Percentiles rank a stretch among this genome's conserved stretches.
Conservation (phyloP, 108 stramenopile species). For the Chaetoceros muelleri region DNA sequence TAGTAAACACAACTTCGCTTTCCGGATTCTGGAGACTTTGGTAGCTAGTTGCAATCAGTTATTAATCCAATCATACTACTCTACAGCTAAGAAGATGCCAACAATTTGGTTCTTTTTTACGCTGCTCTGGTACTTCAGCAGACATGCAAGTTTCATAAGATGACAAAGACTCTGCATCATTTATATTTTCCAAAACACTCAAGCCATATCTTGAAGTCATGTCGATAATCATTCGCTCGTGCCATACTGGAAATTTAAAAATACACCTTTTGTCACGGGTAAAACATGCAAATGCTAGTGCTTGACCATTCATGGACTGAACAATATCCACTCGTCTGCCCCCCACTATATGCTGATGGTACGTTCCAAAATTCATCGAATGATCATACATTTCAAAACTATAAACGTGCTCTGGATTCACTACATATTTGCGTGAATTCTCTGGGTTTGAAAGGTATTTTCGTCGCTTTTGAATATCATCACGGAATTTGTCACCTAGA, state of each 20-base stretch:
- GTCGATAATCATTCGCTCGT: constrained; percentile 5
- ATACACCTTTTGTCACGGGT: background rate
- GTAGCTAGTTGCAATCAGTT: too few species aligned
- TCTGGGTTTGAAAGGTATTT: constrained; percentile 14
- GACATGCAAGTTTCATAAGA: background rate
- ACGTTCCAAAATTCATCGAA: constrained; percentile 13
- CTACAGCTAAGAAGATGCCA: too few species aligned
- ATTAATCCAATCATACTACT: too few species aligned
- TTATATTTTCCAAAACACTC: background rate
- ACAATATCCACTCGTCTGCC: constrained; percentile 5
- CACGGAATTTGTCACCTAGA: background rate
- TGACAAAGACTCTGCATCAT: background rate
- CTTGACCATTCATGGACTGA: constrained; percentile 9
- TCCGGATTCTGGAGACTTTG: too few species aligned
- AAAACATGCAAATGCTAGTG: constrained; percentile 2
- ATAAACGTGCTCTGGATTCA: constrained; percentile 9
- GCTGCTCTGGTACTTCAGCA: too few species aligned
- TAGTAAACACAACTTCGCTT: too few species aligned
- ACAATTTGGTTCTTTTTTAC: too few species aligned
- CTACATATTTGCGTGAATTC: constrained; percentile 6
- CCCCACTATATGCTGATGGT: constrained; percentile 1
- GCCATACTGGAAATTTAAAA: constrained; percentile 10
- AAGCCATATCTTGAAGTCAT: constrained; percentile 1
- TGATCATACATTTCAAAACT: constrained; percentile 12
- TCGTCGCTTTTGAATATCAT: background rate